Conservation (phyloP, 1,284 basidiomycete species). For the Jaminaea rosea region DNA sequence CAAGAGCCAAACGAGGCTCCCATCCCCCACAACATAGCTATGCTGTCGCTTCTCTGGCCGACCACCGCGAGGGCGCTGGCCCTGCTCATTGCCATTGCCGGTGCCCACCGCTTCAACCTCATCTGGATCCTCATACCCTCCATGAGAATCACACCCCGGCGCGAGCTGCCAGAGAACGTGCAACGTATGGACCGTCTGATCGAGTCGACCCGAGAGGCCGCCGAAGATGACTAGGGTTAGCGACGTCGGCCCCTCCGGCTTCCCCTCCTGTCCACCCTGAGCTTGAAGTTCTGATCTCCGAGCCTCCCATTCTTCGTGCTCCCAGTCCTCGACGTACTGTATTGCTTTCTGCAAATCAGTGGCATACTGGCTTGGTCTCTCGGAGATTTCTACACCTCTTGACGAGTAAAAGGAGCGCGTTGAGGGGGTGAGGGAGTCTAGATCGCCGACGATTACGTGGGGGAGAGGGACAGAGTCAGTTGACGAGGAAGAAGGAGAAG, state of each 20-base stretch:
- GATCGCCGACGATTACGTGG: slow-evolving; percentile 80
- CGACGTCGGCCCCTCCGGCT: too few relatives aligned
- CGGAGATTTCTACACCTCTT: slow-evolving; percentile 61
- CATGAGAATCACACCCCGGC: slow-evolving; percentile 46
- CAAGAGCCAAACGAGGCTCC: slow-evolving; percentile 80
- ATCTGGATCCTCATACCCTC: slow-evolving; percentile 20
- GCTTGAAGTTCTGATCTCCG: too few relatives aligned
- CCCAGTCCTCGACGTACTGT: slow-evolving; percentile 54
- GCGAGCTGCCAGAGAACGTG: slow-evolving; percentile 70
- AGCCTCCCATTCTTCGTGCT: too few relatives aligned
- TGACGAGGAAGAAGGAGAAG: neutral
- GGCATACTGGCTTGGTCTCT: slow-evolving; percentile 67
- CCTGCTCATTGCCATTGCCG: neutral
- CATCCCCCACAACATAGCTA: slow-evolving; percentile 72
- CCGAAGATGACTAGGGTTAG: slow-evolving; percentile 65
- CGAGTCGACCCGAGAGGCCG: slow-evolving; percentile 78
- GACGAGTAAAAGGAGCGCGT: slow-evolving; percentile 62
- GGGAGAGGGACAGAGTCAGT: slow-evolving; percentile 50
- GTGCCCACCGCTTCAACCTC: neutral
- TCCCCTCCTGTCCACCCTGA: too few relatives aligned
- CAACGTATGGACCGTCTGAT: slow-evolving; percentile 86
- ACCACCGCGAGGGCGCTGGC: slow-evolving; percentile 10
- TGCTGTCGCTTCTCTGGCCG: slow-evolving; percentile 52
- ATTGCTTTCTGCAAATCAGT: slow-evolving; percentile 95
- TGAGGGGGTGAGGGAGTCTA: slow-evolving; percentile 74